Base-by-base conservation (phyloP, 2,329 filamentous ascomycete genomes). In the Hymenotorrendiella dingleyae region DNA sequence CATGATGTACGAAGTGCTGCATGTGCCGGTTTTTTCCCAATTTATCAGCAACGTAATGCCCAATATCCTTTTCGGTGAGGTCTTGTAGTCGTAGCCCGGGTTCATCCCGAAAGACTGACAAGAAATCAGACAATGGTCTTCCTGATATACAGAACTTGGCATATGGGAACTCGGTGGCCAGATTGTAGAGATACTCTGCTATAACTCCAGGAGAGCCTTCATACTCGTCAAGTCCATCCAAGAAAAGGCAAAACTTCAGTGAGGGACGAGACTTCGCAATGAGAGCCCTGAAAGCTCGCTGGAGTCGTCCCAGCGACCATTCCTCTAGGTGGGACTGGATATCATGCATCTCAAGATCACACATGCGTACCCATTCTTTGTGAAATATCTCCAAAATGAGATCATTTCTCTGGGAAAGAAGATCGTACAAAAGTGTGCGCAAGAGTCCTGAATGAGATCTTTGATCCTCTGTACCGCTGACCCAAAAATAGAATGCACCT, bases 401-500 rank as follows among this genome's bases (percentile, higher is more conserved):
- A 12, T 21, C 23, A 1, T 32, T 41, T 1, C 23, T 7, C 3
- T 35, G 1, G 4, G 9, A 16, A 0, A 49, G 35, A n/a, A 36
- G 24, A 12, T 53, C 10, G 10, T 22, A 35, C 0, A 50, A 26
- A 4, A 54, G n/a, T 0, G 45, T 27, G n/a, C 40, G 45, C 10
- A 54, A 26, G 0, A 52, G 26, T 2, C 49, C 48, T 4, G 2
- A 9, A 17, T 45, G 45, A 0, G 45, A 50, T 30, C 33, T 42
- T 11, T 53, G 45, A 4, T 41, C 33, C 5, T n/a, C 1, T 0
- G 62, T 64, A 4, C 65, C 66, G 14, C 62, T 64, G 2, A 62
- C 67, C 69, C 69, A 72, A 43, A 72, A 70, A 47, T 69, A 72
- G 53, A 67, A 72, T 0, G 59, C 62, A 0, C 67, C 65, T 0